Base-by-base conservation (phyloP, 306 rosid genomes). In the Medicago ruthenica region DNA sequence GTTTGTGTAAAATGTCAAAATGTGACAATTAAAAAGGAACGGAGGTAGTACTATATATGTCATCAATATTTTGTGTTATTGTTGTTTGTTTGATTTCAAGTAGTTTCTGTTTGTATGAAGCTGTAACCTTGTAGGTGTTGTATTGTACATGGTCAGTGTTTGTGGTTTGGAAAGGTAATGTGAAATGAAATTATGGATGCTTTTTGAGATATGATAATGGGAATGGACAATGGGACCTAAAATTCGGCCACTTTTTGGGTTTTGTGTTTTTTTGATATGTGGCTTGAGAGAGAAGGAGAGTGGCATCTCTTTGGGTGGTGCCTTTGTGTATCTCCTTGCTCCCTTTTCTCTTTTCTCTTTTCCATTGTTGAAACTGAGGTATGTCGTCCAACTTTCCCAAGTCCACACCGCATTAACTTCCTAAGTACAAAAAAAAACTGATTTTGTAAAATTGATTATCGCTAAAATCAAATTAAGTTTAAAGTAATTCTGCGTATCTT, bases 271-370 rank as follows among this genome's bases (percentile, higher is more conserved):
- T 74, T 80, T 0, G 44, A 48, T 79, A 45, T 71, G 81, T 60
- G 86, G 81, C 58, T 76, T 83, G 76, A 42, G 47, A 21, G 45
- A 3, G 76, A 60, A 75, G 80, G 71, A 40, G 47, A 21, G 18
- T 27, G 50, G 70, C 74, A 68, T 62, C 51, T 68, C 45, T 67
- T 60, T 54, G 60, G 34, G 62, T 14, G 61, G 78, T 71, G 63
- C 40, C 9, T 76, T 4, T 12, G 50, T 54, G 76, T 58, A 55
- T 20, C 59, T 34, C 57, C 11, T 42, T 37, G 63, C 51, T 75
- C 15, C 44, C 59, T 27, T 67, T 72, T 58, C 68, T 48, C 69
- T 84, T 48, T 77, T 45, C 15, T 48, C 69, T 84, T 48, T 77
- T 45, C 15, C 47, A 36, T 63, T 63, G 14, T 3, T 63, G 68